Evolutionary conservation across 108 stramenopile genomes (phyloP), one percentile per base, ranked within the genome.

Genomic region (Asterionellopsis glacialis): DNA sequence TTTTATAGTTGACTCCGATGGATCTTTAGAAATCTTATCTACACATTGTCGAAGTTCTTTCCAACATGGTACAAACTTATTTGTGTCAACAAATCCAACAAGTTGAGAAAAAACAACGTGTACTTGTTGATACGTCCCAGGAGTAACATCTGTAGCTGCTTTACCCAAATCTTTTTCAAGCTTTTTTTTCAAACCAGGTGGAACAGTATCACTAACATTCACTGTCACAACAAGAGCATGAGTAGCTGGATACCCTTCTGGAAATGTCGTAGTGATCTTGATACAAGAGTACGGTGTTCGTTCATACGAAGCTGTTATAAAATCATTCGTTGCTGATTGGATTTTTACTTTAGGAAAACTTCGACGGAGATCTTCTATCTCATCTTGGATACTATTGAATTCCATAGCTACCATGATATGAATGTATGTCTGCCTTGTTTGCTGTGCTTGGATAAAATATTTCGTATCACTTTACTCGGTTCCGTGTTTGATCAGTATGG

Each of bases 171-270:
- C 77, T 12, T 63, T 59, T 57, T 80, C 74, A 9, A 80, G 38
- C 19, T 80, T 80, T 59, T 73, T 80, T 59, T 80, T 80, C 22
- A 80, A 26, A 15, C 74, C 74, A 1, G 74, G 74, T 9, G 79
- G 79, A 24, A 75, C 70, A 23, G 63, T 55, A 15, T 26, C 67
- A 42, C 52, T 51, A 47, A 61, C 60, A 45, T 73, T 51, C 14
- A 73, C 50, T 18, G 43, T 56, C n/a, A 73, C 76, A 62, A 73
- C 65, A 19, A 73, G 53, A 11, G 63, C 57, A 33, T 73, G 59
- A 19, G 51, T 26, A 21, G 4, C 5, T 9, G 76, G 76, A 40
- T 77, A 77, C 9, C 58, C 76, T 1, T 60, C 57, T n/a, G 76
- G 76, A 57, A 77, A 73, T 33, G 76, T 73, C 0, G 73, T 23